Evolutionary conservation across 768 basidiomycete species (phyloP), one percentile per base, ranked within the genome.

Genomic region (Daedaleopsis nitida): DNA sequence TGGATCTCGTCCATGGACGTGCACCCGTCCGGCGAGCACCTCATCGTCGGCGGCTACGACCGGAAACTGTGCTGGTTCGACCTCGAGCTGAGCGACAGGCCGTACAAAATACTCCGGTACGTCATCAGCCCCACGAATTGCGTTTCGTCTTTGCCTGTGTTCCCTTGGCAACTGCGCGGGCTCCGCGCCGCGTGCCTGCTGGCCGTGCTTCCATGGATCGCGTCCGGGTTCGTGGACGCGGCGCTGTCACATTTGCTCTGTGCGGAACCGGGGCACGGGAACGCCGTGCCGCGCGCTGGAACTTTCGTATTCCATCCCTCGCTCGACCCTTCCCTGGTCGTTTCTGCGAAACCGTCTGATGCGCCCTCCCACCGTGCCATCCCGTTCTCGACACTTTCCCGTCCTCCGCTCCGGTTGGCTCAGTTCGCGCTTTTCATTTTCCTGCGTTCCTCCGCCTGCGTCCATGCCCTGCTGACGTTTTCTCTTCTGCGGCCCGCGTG

Each of bases 41-140:
- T 99, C 62, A 94, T 99, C 63, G 92, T 99, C 52, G 97, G 97
- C 60, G 94, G 94, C 50, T 98, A 98, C 74, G 97, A 99, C 78
- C 89, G 92, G 67, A 97, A 98, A 74, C 78, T 99, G 16, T 96
- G 94, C 74, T 99, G 97, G 97, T 98, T 98, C 74, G 97, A 99
- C 78, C 80, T 99, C 65, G 97, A 98, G 70, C 86, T 99, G 57
- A 93, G 90, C 67, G 90, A 92, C 64, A 97, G 96, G 74, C 97
- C 97, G 1, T 99, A 96, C 83, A 98, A 97, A 77, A 86, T 97
- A 57, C 78, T 99, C 68, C 86, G 94, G 94, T 93, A 74, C 66
- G 82, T 75, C n/a, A n/a, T n/a, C n/a, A n/a, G n/a, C n/a, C n/a
- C n/a, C n/a, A n/a, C n/a, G n/a, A 11, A 42, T 5, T 13, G 13